Base-by-base conservation (phyloP, 371 early-diverging fungal species). In the Coemansia sp. region DNA sequence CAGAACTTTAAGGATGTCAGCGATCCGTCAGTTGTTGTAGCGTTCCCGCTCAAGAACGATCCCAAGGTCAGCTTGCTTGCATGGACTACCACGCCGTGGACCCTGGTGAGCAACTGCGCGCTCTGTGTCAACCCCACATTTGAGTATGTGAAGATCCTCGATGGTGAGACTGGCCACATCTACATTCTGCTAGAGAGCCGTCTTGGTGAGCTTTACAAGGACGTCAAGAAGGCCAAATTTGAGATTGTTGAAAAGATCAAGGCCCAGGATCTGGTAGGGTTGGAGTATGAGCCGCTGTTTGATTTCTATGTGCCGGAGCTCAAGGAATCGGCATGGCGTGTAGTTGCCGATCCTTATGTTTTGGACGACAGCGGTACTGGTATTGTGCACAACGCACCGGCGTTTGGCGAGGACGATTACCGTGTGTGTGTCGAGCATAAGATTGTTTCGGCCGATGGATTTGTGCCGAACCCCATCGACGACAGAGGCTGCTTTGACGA, bases 71-170 rank as follows among this genome's bases (percentile, higher is more conserved):
- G 87, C 40, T 79, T 99, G 63, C 85, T 99, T 36, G 98, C 98
- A 2, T 99, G 99, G 99, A 99, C 99, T 23, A 99, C 99, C 52
- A 99, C 99, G 4, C 99, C 99, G 40, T 99, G 99, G 99, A 99
- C 99, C 15, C 83, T 99, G 61, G 99, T 99, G 29, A 90, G 93
- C 76, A 98, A 99, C 84, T 83, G 97, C 82, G 99, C 92, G 55
- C 86, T 99, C 1, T 91, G 92, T 79, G 95, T 99, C 52, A 88
- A 99, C 82, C 94, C 95, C 44, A 89, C 89, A 6, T 95, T 95
- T 80, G 93, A 93, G 58, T 99, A 99, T 79, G 85, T 93, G 76
- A 94, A 99, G 85, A 95, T 99, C 83, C 83, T 88, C 73, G 94
- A 92, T 69, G 85, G 70, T 6, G 87, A 89, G 72, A 87, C 92